Percentiles rank a stretch among this genome's conserved stretches.
phyloP scores from a whole-genome alignment of 2,329 filamentous ascomycete genomes.

The Cryoendolithus antarcticus region DNA sequence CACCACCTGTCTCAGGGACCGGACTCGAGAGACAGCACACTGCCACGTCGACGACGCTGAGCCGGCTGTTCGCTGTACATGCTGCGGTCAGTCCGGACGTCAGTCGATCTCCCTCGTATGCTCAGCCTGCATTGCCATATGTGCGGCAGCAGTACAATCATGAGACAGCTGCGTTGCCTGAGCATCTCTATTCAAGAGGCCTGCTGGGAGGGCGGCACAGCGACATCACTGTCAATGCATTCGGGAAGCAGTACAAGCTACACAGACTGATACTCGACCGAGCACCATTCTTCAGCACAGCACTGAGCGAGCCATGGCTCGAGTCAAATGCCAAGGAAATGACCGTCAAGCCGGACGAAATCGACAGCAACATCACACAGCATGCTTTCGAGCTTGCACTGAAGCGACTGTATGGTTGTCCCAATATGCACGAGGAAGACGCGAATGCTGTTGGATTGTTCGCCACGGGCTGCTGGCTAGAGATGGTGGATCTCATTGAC shows the following conservation, averaged over 20 bases:
- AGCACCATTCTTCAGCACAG: slow-evolving; percentile 43
- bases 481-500: slow-evolving; percentile 45
- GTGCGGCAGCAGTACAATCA: slow-evolving; percentile 7
- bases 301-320: slow-evolving; percentile 43
- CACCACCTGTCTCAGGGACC: slow-evolving; percentile 22
- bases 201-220: slow-evolving; percentile 40
- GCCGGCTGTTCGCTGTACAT: slow-evolving; percentile 32
- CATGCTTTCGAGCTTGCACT: slow-evolving; percentile 42
- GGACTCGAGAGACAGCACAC: slow-evolving; percentile 25
- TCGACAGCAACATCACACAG: slow-evolving; percentile 42
- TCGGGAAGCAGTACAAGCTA: slow-evolving; percentile 39
- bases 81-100: slow-evolving; percentile 22
- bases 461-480: slow-evolving; percentile 45
- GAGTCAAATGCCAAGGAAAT: slow-evolving; percentile 42
- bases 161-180: slow-evolving; percentile 27
- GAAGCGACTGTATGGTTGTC: slow-evolving; percentile 41
- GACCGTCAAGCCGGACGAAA: slow-evolving; percentile 39
- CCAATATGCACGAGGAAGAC: slow-evolving; percentile 37
- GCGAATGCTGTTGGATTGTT: slow-evolving; percentile 42
- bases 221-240: slow-evolving; percentile 42
- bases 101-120: slow-evolving; percentile 32
- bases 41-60: slow-evolving; percentile 31
- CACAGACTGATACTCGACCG: slow-evolving; percentile 44
- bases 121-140: slow-evolving; percentile 6
- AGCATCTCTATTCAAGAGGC: slow-evolving; percentile 41